Evolutionary conservation across 208 protist genomes (phyloP), one percentile per base, ranked within the genome.

Genomic region (Lotmaria passim): DNA sequence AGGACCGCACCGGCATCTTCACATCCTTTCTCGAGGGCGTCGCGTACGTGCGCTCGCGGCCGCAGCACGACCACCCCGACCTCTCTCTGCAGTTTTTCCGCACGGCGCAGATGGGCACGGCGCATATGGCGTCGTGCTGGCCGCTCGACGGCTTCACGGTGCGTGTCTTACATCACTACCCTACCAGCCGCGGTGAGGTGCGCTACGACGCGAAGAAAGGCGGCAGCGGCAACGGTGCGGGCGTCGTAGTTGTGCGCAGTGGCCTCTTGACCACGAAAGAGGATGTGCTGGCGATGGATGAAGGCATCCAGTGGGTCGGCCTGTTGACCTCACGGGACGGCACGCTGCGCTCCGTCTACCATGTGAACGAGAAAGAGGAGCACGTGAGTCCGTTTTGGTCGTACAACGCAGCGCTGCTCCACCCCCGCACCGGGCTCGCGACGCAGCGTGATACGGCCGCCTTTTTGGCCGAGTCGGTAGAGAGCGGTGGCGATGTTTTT

Each of bases 251-350:
- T 41, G 56, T 94, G 34, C 69, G 65, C 23, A 90, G 78, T 41
- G 62, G 75, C n/a, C 62, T 94, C 53, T 68, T 91, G 24, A 63
- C 75, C 7, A 71, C 70, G 17, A 82, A 67, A 36, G 70, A 86
- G 34, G 89, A 94, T 48, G 82, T 91, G 46, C 41, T 78, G 30
- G 59, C 69, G 44, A 89, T 94, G 84, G 89, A 94, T 55, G 82
- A 92, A 61, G 89, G 86, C 24, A 58, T 92, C 26, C 81, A 88
- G 63, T 92, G 83, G 83, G 82, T 81, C 19, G 89, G 86, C n/a
- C 73, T 88, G 28, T 79, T 94, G 46, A 69, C 75, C 3, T 65
- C 79, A 11, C 46, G 68, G 44, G 63, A 82, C 31, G 46, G 48
- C 56, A 61, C 58, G 0, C 79, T 89, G 30, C 70, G 64, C 47